Percentiles rank a stretch among this genome's conserved stretches.
phyloP scores from a whole-genome alignment of 108 stramenopile genomes.

The Discostella pseudostelligera region DNA sequence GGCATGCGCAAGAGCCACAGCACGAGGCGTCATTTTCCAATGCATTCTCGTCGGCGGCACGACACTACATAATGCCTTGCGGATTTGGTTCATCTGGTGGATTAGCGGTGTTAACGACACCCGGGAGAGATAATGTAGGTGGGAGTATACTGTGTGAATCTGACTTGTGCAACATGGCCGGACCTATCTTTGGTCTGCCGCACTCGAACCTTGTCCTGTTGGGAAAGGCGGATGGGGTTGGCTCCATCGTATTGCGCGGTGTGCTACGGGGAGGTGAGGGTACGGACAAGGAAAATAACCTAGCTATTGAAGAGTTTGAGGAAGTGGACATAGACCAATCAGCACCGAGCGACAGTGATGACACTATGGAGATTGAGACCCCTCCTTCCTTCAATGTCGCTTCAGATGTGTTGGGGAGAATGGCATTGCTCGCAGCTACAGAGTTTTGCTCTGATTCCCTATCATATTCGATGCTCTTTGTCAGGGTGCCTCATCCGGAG shows the following conservation, averaged over 20 bases:
- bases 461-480: conserved; percentile 37
- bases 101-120: conserved; percentile 64
- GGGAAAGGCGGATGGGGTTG: conserved; percentile 44
- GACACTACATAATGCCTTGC: conserved; percentile 71
- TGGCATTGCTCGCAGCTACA: conserved; percentile 32
- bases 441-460: conserved; percentile 26
- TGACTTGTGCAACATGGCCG: conserved; percentile 24
- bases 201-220: conserved; percentile 56
- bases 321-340: conserved; percentile 30
- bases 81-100: conserved; percentile 82
- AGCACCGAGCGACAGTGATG: conserved; percentile 8
- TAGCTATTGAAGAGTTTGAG: conserved; percentile 42
- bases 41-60: conserved; percentile 42
- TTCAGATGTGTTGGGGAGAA: conserved; percentile 30
- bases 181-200: conserved; percentile 59
- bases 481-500: conserved; percentile 19
- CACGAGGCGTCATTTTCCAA: conserved; percentile 19
- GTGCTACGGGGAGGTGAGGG: conserved; percentile 16
- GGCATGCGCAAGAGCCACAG: conserved; percentile 2
- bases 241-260: conserved; percentile 33
- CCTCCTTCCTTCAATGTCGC: conserved; percentile 18
- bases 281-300: no score
- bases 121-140: conserved; percentile 55
- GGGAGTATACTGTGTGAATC: conserved; percentile 6
- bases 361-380: conserved; percentile 27